Evolutionary conservation across 1,284 basidiomycete genomes (phyloP).

Genomic region (Trichosporon ovoides): DNA sequence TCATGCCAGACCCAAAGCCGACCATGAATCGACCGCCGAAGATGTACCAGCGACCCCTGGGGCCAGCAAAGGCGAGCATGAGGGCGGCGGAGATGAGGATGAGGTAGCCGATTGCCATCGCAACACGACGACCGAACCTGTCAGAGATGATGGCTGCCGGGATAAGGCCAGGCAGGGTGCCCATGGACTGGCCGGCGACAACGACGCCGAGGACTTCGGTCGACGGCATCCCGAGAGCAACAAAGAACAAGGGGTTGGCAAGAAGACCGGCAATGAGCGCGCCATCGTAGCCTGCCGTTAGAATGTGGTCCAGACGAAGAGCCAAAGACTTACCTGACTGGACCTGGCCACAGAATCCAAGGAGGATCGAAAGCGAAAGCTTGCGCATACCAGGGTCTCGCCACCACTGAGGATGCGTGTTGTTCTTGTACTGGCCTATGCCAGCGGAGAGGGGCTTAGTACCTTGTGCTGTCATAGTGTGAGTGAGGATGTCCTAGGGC

Average conservation of each 20-base stretch:
- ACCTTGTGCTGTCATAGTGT: neutral
- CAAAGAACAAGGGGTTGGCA: slow-evolving; percentile 10
- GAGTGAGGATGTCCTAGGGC: neutral
- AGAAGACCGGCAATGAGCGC: slow-evolving; percentile 17
- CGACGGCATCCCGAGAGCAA: slow-evolving; percentile 9
- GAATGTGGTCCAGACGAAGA: neutral
- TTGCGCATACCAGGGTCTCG: slow-evolving; percentile 17
- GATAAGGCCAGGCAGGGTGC: slow-evolving; percentile 6
- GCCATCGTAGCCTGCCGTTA: slow-evolving; percentile 18
- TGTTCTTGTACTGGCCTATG: slow-evolving; percentile 14
- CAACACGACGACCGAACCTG: slow-evolving; percentile 12
- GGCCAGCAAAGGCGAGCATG: slow-evolving; percentile 1
- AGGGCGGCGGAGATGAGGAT: slow-evolving; percentile 14
- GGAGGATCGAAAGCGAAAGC: slow-evolving; percentile 8
- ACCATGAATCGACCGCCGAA: slow-evolving; percentile 14
- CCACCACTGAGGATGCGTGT: slow-evolving; percentile 18
- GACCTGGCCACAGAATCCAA: slow-evolving; percentile 13
- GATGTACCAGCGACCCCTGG: slow-evolving; percentile 7
- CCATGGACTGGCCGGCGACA: slow-evolving; percentile 11
- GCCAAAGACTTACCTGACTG: slow-evolving; percentile 8
- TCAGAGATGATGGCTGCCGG: slow-evolving; percentile 12
- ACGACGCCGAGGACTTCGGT: slow-evolving; percentile 15
- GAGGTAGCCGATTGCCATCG: slow-evolving; percentile 10
- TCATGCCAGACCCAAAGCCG: slow-evolving; percentile 11
- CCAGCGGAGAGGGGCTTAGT: neutral